phyloP scores from a whole-genome alignment of 768 basidiomycete genomes.

The Kwoniella pini region DNA sequence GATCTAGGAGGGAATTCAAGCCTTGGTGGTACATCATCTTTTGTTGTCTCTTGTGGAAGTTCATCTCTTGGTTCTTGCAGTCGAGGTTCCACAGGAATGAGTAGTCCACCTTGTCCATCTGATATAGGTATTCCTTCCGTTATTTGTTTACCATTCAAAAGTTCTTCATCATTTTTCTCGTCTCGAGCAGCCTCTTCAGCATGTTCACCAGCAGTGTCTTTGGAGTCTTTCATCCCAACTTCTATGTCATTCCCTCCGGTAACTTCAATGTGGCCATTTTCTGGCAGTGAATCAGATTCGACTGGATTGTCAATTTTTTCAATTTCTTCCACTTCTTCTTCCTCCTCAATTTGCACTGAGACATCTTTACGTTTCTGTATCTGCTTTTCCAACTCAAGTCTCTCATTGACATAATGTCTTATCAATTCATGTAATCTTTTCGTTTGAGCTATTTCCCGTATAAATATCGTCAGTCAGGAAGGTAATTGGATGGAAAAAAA shows the following conservation, averaged over 20 bases:
- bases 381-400: constrained; percentile 8
- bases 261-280: not conserved
- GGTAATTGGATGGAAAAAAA: not conserved
- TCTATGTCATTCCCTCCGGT: not conserved
- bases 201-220: not conserved
- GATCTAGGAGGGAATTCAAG: constrained; percentile 8
- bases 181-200: constrained; percentile 2
- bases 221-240: not conserved
- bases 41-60: too few species aligned
- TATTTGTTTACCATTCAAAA: constrained; percentile 1
- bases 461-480: not conserved
- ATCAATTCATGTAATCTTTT: constrained; percentile 37
- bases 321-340: not conserved
- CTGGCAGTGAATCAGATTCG: not conserved
- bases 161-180: not conserved
- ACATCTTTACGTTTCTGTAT: not conserved
- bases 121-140: constrained; percentile 20
- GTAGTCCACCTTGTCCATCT: constrained; percentile 30
- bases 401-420: constrained; percentile 29
- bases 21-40: constrained; percentile 1
- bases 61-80: too few species aligned
- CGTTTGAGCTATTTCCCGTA: constrained; percentile 36
- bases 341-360: not conserved
- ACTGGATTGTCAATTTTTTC: constrained; percentile 5
- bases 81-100: constrained; percentile 13